phyloP scores from a whole-genome alignment of 1,284 basidiomycete genomes.

The Paramarasmius palmivorus region DNA sequence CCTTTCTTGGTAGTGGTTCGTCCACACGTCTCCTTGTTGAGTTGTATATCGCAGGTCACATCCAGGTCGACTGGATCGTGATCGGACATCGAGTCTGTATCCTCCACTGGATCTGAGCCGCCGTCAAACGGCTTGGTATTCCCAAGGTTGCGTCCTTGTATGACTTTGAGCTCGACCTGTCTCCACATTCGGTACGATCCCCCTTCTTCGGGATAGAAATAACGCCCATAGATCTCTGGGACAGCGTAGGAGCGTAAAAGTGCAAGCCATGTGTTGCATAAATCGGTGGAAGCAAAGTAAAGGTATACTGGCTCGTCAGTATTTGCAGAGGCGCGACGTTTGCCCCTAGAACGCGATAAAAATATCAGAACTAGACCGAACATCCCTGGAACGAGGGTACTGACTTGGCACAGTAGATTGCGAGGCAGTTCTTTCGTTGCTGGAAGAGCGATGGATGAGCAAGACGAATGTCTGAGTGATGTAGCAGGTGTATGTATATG shows the following conservation, averaged over 20 bases:
- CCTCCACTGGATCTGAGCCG: conserved; percentile 24
- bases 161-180: conserved; percentile 68
- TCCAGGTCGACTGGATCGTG: conserved; percentile 62
- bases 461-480: conserved; percentile 72
- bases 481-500: conserved; percentile 67
- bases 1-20: conserved; percentile 73
- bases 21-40: conserved; percentile 65
- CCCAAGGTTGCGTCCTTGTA: conserved; percentile 71
- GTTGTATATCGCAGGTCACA: conserved; percentile 67
- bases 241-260: conserved; percentile 75
- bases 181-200: conserved; percentile 85
- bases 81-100: conserved; percentile 35
- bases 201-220: conserved; percentile 57
- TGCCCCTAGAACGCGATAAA: conserved; percentile 40
- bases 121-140: conserved; percentile 35
- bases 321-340: conserved; percentile 57
- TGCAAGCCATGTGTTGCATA: conserved; percentile 69
- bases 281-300: conserved; percentile 59
- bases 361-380: not conserved
- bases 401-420: conserved; percentile 63
- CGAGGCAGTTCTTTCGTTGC: conserved; percentile 69
- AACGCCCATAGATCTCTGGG: conserved; percentile 73
- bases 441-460: conserved; percentile 72
- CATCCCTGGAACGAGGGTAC: conserved; percentile 19
- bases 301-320: conserved; percentile 70